Percentiles rank a stretch among this genome's conserved stretches.
Conservation (phyloP, 306 rosid species). For the cucumber (Cucumis sativus) region DNA sequence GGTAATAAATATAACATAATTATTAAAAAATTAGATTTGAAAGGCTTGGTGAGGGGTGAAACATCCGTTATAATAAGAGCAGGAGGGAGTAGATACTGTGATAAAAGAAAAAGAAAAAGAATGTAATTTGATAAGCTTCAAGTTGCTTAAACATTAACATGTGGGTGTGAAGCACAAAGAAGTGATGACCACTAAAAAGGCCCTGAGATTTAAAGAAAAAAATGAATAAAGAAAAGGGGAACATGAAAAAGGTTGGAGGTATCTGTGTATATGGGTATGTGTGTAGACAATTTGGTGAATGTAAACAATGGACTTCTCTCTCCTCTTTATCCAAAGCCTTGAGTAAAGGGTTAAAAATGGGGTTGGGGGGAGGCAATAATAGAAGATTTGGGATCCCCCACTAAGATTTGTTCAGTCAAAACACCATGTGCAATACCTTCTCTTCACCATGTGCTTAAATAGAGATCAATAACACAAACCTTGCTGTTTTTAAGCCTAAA, state of each 20-base stretch:
- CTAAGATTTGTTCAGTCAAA: constrained; percentile 6
- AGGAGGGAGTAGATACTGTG: no score
- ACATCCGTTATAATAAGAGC: no score
- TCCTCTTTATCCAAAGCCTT: background rate
- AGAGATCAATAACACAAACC: background rate
- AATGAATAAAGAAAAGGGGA: background rate
- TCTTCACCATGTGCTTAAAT: background rate
- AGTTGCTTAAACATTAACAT: background rate
- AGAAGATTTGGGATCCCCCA: constrained; percentile 3
- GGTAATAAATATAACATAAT: no score
- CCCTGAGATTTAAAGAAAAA: background rate
- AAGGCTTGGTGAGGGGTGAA: no score
- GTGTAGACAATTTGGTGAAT: background rate
- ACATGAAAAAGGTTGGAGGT: background rate
- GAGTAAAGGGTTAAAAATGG: background rate
- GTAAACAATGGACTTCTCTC: background rate
- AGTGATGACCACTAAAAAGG: background rate
- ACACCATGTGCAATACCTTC: background rate
- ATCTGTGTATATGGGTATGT: background rate
- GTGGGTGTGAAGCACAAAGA: background rate
- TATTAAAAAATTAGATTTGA: no score
- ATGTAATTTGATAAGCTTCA: background rate
- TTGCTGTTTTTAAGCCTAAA: background rate
- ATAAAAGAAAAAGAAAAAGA: no score
- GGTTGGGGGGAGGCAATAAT: background rate